Conservation (phyloP, 2,329 filamentous ascomycete genomes). For the Diaporthe citriasiana region DNA sequence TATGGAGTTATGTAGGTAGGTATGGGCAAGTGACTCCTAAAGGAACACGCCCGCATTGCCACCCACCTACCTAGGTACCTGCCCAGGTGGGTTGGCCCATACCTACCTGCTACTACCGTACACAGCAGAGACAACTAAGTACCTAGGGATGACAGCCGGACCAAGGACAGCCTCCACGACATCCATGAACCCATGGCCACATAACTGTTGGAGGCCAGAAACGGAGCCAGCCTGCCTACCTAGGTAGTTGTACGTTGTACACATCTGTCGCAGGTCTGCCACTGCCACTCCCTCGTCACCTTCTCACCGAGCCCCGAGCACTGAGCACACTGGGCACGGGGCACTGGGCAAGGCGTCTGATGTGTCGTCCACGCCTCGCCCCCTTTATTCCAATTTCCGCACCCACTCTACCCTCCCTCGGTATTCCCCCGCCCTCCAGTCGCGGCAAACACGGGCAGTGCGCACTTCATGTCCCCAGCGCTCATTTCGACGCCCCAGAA, state of each 20-base stretch:
- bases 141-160: slow-evolving; percentile 1
- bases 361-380: slow-evolving; percentile 28
- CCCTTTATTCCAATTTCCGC: slow-evolving; percentile 36
- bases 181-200: neutral
- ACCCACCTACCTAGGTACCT: too few species aligned
- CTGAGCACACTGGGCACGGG: neutral
- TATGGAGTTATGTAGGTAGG: too few species aligned
- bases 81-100: too few species aligned
- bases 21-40: too few species aligned
- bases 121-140: too few species aligned
- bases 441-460: slow-evolving; percentile 21
- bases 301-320: neutral
- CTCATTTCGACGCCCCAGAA: slow-evolving; percentile 36
- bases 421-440: slow-evolving; percentile 14
- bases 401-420: slow-evolving; percentile 6
- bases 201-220: slow-evolving; percentile 23
- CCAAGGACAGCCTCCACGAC: neutral
- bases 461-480: slow-evolving; percentile 8
- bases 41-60: too few species aligned
- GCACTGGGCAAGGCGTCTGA: neutral
- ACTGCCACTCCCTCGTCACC: neutral
- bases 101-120: too few species aligned
- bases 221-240: neutral
- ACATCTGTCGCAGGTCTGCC: too few species aligned
- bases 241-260: too few species aligned